These are phyloP conservation scores for Beauveria rudraprayagi DNA, from an alignment of 2,329 filamentous ascomycete genomes.

Conservation along the genomic window DNA sequence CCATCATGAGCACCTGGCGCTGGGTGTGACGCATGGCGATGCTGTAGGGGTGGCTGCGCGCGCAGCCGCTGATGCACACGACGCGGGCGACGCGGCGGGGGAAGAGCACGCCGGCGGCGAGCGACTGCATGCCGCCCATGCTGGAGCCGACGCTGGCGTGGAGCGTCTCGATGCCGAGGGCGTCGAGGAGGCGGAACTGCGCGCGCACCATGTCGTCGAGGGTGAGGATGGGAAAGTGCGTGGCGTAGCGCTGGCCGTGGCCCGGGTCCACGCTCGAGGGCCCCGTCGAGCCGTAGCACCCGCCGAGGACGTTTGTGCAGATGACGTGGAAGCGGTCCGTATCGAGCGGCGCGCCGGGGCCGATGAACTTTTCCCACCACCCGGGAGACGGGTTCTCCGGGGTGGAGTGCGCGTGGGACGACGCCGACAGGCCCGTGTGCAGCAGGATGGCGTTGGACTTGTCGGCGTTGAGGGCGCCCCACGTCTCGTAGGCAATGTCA, in stretches of 20 bases:
- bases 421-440: conserved; percentile 93
- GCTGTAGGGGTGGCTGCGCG: conserved; percentile 90
- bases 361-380: conserved; percentile 99
- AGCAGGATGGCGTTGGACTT: conserved; percentile 84
- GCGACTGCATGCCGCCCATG: conserved; percentile 97
- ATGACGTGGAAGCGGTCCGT: conserved; percentile 89
- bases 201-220: conserved; percentile 97
- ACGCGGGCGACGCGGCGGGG: conserved; percentile 74
- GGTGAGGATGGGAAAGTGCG: conserved; percentile 89
- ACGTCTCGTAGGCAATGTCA: conserved; percentile 86
- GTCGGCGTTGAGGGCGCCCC: conserved; percentile 73
- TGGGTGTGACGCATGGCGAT: conserved; percentile 98
- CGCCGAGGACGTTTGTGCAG: conserved; percentile 93
- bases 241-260: conserved; percentile 83
- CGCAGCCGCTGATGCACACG: conserved; percentile 87
- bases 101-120: conserved; percentile 79
- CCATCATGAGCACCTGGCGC: conserved; percentile 97
- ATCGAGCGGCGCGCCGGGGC: conserved; percentile 74
- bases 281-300: conserved; percentile 92
- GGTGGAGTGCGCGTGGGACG: conserved; percentile 94
- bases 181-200: conserved; percentile 82
- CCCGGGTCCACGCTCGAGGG: conserved; percentile 82
- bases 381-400: conserved; percentile 75
- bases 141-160: conserved; percentile 91
- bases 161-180: conserved; percentile 65